Evolutionary conservation across 495 filamentous ascomycete species (phyloP).

Genomic region (Xylaria nigripes): DNA sequence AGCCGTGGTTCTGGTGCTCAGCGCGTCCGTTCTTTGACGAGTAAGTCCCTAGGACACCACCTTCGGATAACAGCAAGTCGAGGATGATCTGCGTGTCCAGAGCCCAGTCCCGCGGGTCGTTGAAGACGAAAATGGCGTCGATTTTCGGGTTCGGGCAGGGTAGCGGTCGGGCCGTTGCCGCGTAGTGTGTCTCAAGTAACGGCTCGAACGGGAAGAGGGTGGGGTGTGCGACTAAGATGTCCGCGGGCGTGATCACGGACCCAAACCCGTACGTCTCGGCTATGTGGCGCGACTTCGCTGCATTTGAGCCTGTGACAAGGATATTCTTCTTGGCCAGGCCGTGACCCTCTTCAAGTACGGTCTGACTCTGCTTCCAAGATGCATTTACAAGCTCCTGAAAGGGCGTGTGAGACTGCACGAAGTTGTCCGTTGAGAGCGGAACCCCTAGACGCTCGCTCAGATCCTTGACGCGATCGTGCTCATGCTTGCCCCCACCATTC

Average conservation of each 20-base stretch:
- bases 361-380: slow-evolving; percentile 6
- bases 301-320: slow-evolving; percentile 73
- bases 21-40: slow-evolving; percentile 43
- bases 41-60: slow-evolving; percentile 69
- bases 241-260: slow-evolving; percentile 74
- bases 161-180: slow-evolving; percentile 54
- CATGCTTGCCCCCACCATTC: slow-evolving; percentile 78
- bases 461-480: slow-evolving; percentile 60
- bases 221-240: slow-evolving; percentile 68
- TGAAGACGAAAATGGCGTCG: slow-evolving; percentile 80
- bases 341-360: not conserved
- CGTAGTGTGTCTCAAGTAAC: slow-evolving; percentile 52
- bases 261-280: slow-evolving; percentile 79
- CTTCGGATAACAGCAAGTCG: slow-evolving; percentile 68
- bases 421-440: slow-evolving; percentile 52
- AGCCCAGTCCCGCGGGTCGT: slow-evolving; percentile 90
- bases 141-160: slow-evolving; percentile 54
- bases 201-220: slow-evolving; percentile 73
- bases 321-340: slow-evolving; percentile 61
- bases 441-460: slow-evolving; percentile 54
- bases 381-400: slow-evolving; percentile 48
- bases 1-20: slow-evolving; percentile 58
- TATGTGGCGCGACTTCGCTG: slow-evolving; percentile 64
- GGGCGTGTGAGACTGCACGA: slow-evolving; percentile 81
- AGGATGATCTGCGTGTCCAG: slow-evolving; percentile 74